Evolutionary conservation across 129 eudicot species (phyloP).

Genomic region (Smallanthus sonchifolius): DNA sequence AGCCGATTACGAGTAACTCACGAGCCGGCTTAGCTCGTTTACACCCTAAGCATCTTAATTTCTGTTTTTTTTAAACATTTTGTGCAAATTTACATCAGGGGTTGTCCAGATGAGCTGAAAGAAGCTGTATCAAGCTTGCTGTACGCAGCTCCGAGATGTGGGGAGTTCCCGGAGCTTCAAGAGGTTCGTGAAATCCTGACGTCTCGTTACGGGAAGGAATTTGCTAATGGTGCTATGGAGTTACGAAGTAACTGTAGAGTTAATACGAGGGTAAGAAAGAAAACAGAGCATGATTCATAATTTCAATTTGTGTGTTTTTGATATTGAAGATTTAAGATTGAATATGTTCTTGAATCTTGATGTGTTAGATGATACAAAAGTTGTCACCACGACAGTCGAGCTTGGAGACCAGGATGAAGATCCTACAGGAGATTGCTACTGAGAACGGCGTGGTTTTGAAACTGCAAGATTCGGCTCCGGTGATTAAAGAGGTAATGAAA

Average conservation of each 20-base stretch:
- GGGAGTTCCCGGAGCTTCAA: slow-evolving; percentile 87
- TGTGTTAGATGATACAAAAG: slow-evolving; percentile 61
- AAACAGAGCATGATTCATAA: not conserved
- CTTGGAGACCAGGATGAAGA: slow-evolving; percentile 58
- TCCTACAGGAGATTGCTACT: slow-evolving; percentile 61
- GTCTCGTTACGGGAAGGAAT: slow-evolving; percentile 68
- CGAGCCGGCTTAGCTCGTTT: too few species aligned
- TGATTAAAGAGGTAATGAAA: slow-evolving; percentile 5
- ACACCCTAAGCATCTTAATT: not conserved
- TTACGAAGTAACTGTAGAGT: slow-evolving; percentile 73
- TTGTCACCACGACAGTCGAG: slow-evolving; percentile 55
- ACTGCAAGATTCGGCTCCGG: slow-evolving; percentile 36
- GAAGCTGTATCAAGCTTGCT: slow-evolving; percentile 75
- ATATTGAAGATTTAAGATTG: not conserved
- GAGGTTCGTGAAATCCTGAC: slow-evolving; percentile 62
- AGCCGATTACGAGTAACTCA: too few species aligned
- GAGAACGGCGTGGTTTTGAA: slow-evolving; percentile 51
- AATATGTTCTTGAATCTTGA: not conserved
- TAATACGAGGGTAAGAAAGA: slow-evolving; percentile 44
- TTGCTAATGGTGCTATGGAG: slow-evolving; percentile 56
- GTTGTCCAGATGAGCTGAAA: slow-evolving; percentile 78
- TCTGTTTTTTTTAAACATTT: not conserved
- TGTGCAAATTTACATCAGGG: slow-evolving; percentile 11
- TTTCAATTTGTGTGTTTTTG: not conserved
- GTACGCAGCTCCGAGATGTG: slow-evolving; percentile 79